Base-by-base conservation (phyloP, 148 eudicot genomes). In the Heliosperma pusillum region DNA sequence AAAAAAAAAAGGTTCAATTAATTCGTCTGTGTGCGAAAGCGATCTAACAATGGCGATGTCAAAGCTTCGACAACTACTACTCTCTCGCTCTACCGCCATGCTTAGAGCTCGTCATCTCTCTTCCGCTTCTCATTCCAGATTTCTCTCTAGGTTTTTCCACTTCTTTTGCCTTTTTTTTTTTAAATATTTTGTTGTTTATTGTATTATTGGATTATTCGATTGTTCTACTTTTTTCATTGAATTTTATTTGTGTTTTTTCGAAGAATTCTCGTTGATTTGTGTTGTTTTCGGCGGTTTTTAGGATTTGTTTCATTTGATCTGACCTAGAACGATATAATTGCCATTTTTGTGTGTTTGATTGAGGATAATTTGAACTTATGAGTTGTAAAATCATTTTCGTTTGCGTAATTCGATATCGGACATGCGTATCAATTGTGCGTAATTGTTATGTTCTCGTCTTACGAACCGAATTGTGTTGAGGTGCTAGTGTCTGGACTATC, bases 11-110 rank as follows among this genome's bases (percentile, higher is more conserved):
- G 17, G 71, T 67, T 19, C 16, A 0, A 40, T 42, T 21, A 70
- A 12, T 50, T 20, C 25, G 20, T 11, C 55, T 11, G 17, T 67
- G 60, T 42, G 3, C n/a, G 64, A 27, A 59, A 53, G 42, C 75
- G 50, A 57, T 70, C 36, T 66, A 69, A 79, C 79, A 45, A 91
- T 91, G 97, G 88, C 91, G 85, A 82, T 91, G 11, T 88, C 91
- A 42, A 79, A 91, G 82, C 85, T 91, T 62, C 89, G 97, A 52
- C 85, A 85, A 63, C 93, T 91, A 5, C 74, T 85, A 80, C 75
- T 88, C 77, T 77, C 82, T 30, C 90, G 93, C 22, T 84, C 85
- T 64, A 86, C 85, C 56, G 82, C 89, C 27, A 85, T 91, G 17
- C 76, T 84, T 29, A 73, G 79, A 44, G 85, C 86, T 65, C 91